Conservation (phyloP, 2,329 filamentous ascomycete species). For the Boeremia lycopersici region DNA sequence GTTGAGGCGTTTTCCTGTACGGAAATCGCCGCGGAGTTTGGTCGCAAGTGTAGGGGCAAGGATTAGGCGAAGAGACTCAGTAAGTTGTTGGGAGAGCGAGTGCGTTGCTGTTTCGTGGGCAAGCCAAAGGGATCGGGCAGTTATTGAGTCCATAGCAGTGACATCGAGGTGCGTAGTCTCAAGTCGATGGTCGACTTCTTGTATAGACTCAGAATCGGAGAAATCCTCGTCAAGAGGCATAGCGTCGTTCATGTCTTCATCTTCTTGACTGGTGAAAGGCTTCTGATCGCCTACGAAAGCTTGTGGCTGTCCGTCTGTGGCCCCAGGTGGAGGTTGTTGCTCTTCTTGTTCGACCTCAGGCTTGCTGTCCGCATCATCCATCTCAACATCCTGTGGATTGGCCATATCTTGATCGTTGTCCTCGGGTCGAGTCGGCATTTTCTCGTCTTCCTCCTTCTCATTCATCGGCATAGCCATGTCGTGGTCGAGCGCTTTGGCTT, state of each 20-base stretch:
- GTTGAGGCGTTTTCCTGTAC: slow-evolving; percentile 96
- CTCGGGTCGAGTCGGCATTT: slow-evolving; percentile 41
- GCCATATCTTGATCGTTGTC: slow-evolving; percentile 37
- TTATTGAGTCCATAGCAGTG: slow-evolving; percentile 52
- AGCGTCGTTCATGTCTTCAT: slow-evolving; percentile 48
- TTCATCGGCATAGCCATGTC: slow-evolving; percentile 81
- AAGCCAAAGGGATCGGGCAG: slow-evolving; percentile 79
- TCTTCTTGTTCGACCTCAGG: slow-evolving; percentile 33
- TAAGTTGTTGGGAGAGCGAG: slow-evolving; percentile 83
- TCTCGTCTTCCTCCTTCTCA: slow-evolving; percentile 55
- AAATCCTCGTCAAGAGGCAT: slow-evolving; percentile 45
- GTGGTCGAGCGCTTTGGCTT: slow-evolving; percentile 84
- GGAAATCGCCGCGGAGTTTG: slow-evolving; percentile 94
- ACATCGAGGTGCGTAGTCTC: slow-evolving; percentile 71
- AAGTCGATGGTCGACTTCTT: slow-evolving; percentile 64
- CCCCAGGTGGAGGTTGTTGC: slow-evolving; percentile 33
- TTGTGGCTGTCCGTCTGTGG: slow-evolving; percentile 46
- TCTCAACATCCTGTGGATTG: slow-evolving; percentile 47
- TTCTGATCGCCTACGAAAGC: slow-evolving; percentile 55
- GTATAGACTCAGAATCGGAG: slow-evolving; percentile 43
- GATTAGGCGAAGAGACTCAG: slow-evolving; percentile 93
- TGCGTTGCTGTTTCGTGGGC: slow-evolving; percentile 85
- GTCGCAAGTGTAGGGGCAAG: slow-evolving; percentile 93
- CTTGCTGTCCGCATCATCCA: slow-evolving; percentile 49
- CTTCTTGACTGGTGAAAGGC: slow-evolving; percentile 36